Base-by-base conservation (phyloP, 768 basidiomycete genomes). In the Calocybe gangraenosa region DNA sequence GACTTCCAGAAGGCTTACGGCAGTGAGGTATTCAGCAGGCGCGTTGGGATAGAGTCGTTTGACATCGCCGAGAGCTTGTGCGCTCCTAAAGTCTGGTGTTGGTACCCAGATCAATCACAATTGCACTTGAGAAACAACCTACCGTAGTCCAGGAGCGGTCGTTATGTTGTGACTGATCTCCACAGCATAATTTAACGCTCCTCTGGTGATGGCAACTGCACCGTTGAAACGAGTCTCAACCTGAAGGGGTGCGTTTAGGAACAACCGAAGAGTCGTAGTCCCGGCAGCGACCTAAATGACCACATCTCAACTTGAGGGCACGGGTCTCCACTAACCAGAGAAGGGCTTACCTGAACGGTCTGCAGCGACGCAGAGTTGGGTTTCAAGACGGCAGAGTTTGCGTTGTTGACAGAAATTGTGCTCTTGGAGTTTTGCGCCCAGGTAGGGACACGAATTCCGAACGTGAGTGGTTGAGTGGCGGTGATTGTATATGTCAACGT, bases 101-200 rank as follows among this genome's bases (percentile, higher is more conserved):
- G 28, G 20, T 41, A 9, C 34, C 9, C 31, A 15, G 6, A 40
- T n/a, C n/a, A 14, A 28, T 28, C 25, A 30, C 20, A 11, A 3
- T 15, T n/a, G 14, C 9, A 32, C 20, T n/a, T 0, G 31, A 17
- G 19, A 44, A 15, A 14, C 18, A 15, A 50, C 57, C 6, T 30
- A 66, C 66, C 68, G 58, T 39, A 65, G 42, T 25, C 65, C 67
- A 1, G 64, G 57, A 2, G 66, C 48, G 1, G 59, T 56, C 2
- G 68, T 70, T 9, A 46, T 56, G 45, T 70, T 69, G 45, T 65
- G 54, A 10, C 54, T 35, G 17, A 72, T 56, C 35, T 71, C 65
- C 1, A 70, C 56, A 7, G 65, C 70, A 49, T 63, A 72, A 32
- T 64, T 66, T 41, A 72, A 52, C 1, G 67, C 58, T 13, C 70